Conservation (phyloP, 768 basidiomycete species). For the Boletus insuetus region DNA sequence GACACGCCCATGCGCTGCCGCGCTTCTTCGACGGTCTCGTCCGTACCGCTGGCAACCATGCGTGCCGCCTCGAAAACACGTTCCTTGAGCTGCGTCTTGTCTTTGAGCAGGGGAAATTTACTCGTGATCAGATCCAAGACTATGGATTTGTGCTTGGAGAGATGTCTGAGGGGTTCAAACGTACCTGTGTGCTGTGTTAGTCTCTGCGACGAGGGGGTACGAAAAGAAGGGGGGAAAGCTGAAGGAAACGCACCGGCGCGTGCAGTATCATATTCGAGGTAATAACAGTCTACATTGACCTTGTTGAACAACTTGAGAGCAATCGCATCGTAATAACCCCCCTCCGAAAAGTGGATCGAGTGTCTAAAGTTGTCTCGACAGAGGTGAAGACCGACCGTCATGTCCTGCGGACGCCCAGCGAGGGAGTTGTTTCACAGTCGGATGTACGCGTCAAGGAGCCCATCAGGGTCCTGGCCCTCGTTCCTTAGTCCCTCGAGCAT, state of each 20-base stretch:
- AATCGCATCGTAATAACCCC: constrained; percentile 44
- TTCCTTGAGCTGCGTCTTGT: constrained; percentile 36
- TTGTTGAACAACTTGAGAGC: constrained; percentile 44
- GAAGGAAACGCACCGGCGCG: constrained; percentile 37
- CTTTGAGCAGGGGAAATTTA: constrained; percentile 43
- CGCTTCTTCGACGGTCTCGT: constrained; percentile 39
- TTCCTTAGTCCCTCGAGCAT: constrained; percentile 57
- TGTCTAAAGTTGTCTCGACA: constrained; percentile 39
- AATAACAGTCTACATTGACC: constrained; percentile 43
- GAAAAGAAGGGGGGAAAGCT: background rate
- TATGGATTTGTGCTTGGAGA: constrained; percentile 37
- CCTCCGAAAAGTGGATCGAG: constrained; percentile 42
- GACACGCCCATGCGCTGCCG: constrained; percentile 39
- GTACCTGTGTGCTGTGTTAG: constrained; percentile 12
- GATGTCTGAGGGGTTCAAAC: constrained; percentile 31
- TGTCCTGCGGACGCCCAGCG: constrained; percentile 36
- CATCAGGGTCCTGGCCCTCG: constrained; percentile 60
- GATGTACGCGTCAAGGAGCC: constrained; percentile 62
- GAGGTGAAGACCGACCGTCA: constrained; percentile 42
- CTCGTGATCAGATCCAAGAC: constrained; percentile 45
- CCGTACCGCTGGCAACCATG: constrained; percentile 38
- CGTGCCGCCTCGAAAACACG: constrained; percentile 44
- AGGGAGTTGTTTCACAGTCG: constrained; percentile 39
- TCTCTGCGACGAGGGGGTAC: no score
- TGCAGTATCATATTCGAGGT: constrained; percentile 47